Conservation (phyloP, 345 rosid species). For the Pelargonium nanum region DNA sequence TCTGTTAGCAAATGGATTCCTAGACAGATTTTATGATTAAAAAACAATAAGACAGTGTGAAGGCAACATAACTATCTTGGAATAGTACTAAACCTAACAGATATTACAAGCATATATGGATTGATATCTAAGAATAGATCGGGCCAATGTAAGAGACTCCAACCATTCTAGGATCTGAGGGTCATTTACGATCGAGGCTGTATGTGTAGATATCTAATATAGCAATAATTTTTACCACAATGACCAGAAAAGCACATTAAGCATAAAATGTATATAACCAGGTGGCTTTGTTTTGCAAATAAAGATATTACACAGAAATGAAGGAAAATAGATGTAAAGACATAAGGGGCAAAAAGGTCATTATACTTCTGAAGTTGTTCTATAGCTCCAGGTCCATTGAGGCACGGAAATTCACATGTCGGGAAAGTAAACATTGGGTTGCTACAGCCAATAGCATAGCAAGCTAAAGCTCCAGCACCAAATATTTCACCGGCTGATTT, state of each 20-base stretch:
- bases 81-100: no score
- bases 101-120: no score
- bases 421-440: constrained; percentile 72
- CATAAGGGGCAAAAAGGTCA: constrained; percentile 3
- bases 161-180: no score
- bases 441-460: constrained; percentile 62
- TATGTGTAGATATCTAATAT: no score
- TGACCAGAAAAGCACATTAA: no score
- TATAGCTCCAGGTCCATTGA: constrained; percentile 41
- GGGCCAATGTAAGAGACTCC: no score
- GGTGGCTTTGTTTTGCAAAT: background rate
- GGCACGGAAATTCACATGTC: constrained; percentile 54
- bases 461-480: constrained; percentile 78
- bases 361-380: constrained; percentile 65
- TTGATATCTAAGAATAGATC: no score
- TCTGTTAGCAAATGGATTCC: background rate
- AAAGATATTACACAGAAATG: background rate
- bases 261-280: no score
- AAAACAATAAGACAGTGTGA: background rate
- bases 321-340: constrained; percentile 3
- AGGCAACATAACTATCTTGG: no score
- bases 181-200: no score
- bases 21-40: background rate
- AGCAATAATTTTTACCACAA: no score
- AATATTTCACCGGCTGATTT: constrained; percentile 62